Percentiles rank a stretch among this genome's conserved stretches.
These are phyloP conservation scores for sorghum (Sorghum bicolor) DNA, from an alignment of 176 grass and related monocot genomes.

Conservation along the genomic window Sorghum_bicolor_NCBIv3 NC_012873.2:52630501-52631000, in stretches of 20 bases:
- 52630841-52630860: neutral
- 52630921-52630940: neutral
- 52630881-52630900: neutral
- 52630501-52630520: slow-evolving; percentile 84
- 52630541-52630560: slow-evolving; percentile 16
- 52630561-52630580: slow-evolving; percentile 13
- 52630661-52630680: neutral
- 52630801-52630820: no score
- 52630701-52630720: neutral
- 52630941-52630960: neutral
- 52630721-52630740: neutral
- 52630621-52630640: slow-evolving; percentile 8
- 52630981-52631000: no score
- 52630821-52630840: neutral
- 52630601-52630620: neutral
- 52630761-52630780: neutral
- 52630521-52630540: slow-evolving; percentile 51
- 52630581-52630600: neutral
- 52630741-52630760: neutral
- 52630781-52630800: neutral
- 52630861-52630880: neutral
- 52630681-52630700: slow-evolving; percentile 13
- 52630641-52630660: neutral
- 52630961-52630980: no score
- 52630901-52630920: neutral